Conservation (phyloP, 164 flowering plant species). For the Kingdonia uniflora region DNA sequence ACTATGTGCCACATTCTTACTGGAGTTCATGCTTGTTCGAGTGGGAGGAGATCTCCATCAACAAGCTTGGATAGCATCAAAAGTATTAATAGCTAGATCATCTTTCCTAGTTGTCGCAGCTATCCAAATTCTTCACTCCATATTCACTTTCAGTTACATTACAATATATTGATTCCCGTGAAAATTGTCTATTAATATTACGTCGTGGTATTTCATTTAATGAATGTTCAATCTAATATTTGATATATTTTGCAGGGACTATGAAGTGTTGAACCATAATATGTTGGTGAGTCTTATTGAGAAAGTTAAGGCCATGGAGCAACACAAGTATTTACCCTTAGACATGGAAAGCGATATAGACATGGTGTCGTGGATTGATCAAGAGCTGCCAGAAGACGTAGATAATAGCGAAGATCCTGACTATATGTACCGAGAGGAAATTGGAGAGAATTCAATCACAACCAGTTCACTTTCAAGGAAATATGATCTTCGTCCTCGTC, state of each 20-base stretch:
- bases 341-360: constrained; percentile 27
- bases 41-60: constrained; percentile 26
- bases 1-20: constrained; percentile 34
- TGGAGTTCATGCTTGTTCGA: constrained; percentile 39
- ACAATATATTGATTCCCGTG: not conserved
- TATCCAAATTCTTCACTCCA: constrained; percentile 43
- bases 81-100: constrained; percentile 19
- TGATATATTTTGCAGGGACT: constrained; percentile 45
- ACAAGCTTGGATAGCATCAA: constrained; percentile 35
- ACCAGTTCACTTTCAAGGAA: constrained; percentile 8
- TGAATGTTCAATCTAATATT: no score
- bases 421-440: constrained; percentile 10
- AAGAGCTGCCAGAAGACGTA: constrained; percentile 43
- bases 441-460: constrained; percentile 18
- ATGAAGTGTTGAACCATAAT: constrained; percentile 55
- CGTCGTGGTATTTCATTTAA: no score
- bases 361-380: constrained; percentile 44
- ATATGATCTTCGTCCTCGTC: constrained; percentile 32
- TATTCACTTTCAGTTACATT: constrained; percentile 52
- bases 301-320: constrained; percentile 41
- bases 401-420: constrained; percentile 36
- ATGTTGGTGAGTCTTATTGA: constrained; percentile 37
- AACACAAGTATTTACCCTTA: constrained; percentile 12
- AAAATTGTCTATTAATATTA: no score
- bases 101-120: constrained; percentile 27